Conservation (phyloP, 2,329 filamentous ascomycete species). For the Dactylella cylindrospora region DNA sequence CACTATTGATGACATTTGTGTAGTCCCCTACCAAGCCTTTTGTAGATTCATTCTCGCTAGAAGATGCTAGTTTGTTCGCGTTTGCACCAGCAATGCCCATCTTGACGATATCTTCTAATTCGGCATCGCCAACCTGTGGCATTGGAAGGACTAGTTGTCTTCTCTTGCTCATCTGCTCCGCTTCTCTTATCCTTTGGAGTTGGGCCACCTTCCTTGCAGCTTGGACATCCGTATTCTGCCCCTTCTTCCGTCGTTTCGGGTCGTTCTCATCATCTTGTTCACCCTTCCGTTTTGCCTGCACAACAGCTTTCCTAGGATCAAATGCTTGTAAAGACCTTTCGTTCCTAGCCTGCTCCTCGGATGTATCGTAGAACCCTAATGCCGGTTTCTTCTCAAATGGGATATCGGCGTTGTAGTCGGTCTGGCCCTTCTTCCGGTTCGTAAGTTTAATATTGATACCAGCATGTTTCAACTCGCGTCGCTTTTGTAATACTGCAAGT, state of each 20-base stretch:
- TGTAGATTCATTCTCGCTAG: conserved; percentile 80
- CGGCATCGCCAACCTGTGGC: conserved; percentile 87
- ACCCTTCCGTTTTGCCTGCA: conserved; percentile 86
- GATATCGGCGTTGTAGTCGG: conserved; percentile 99
- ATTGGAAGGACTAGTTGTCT: conserved; percentile 77
- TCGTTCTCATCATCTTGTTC: conserved; percentile 80
- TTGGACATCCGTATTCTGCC: conserved; percentile 70
- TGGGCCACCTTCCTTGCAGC: conserved; percentile 89
- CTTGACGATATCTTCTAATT: conserved; percentile 97
- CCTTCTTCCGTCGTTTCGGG: conserved; percentile 64
- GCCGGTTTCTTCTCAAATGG: conserved; percentile 93
- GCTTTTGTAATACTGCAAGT: conserved; percentile 87
- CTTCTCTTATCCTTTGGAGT: conserved; percentile 90
- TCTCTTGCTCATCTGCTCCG: conserved; percentile 93
- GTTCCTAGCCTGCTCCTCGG: conserved; percentile 76
- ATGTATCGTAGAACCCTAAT: conserved; percentile 88
- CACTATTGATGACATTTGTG: conserved; percentile 69
- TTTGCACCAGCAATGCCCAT: conserved; percentile 93
- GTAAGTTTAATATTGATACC: conserved; percentile 97
- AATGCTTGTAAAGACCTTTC: conserved; percentile 82
- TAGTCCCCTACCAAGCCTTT: conserved; percentile 86
- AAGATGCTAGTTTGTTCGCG: conserved; percentile 72
- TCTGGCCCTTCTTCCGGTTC: conserved; percentile 89
- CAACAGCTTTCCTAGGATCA: conserved; percentile 88
- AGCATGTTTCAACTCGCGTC: conserved; percentile 92